phyloP scores from a whole-genome alignment of 75 land plant genomes.

The Pinus albicaulis region DNA sequence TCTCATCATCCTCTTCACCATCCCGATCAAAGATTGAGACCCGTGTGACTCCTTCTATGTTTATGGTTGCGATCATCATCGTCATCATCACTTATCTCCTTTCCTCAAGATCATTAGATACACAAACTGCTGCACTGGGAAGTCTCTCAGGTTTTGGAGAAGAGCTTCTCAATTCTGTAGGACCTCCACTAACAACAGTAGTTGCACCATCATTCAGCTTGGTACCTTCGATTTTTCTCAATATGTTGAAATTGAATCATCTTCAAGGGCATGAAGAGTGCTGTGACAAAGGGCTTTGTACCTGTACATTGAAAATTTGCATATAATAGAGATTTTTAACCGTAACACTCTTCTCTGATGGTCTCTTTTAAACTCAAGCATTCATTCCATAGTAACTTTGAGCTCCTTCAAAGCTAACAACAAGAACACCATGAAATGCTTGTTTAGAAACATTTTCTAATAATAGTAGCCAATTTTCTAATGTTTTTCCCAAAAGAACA shows the following conservation, averaged over 20 bases:
- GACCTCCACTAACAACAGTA: conserved; percentile 14
- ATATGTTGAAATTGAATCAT: conserved; percentile 39
- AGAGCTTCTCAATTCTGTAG: conserved; percentile 12
- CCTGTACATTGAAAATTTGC: conserved; percentile 26
- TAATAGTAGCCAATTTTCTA: too few relatives aligned
- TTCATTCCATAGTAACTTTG: too few relatives aligned
- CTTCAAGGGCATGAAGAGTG: conserved; percentile 55
- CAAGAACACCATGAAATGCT: too few relatives aligned
- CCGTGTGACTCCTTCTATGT: conserved; percentile 74
- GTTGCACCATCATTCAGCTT: conserved; percentile 18
- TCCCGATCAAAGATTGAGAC: conserved; percentile 64
- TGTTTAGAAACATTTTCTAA: too few relatives aligned
- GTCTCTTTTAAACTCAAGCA: too few relatives aligned
- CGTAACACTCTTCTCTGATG: too few relatives aligned
- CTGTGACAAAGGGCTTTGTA: conserved; percentile 44
- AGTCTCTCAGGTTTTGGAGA: conserved; percentile 25
- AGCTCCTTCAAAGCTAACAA: too few relatives aligned
- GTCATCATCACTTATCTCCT: conserved; percentile 78
- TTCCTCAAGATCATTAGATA: conserved; percentile 21
- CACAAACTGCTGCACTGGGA: conserved; percentile 8
- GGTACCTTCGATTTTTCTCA: conserved; percentile 18
- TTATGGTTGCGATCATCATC: conserved; percentile 99
- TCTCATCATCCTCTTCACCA: conserved; percentile 20
- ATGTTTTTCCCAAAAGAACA: too few relatives aligned
- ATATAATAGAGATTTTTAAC: too few relatives aligned